phyloP scores from a whole-genome alignment of 1,284 basidiomycete species.

The Lignosus rhinocerotis region DNA sequence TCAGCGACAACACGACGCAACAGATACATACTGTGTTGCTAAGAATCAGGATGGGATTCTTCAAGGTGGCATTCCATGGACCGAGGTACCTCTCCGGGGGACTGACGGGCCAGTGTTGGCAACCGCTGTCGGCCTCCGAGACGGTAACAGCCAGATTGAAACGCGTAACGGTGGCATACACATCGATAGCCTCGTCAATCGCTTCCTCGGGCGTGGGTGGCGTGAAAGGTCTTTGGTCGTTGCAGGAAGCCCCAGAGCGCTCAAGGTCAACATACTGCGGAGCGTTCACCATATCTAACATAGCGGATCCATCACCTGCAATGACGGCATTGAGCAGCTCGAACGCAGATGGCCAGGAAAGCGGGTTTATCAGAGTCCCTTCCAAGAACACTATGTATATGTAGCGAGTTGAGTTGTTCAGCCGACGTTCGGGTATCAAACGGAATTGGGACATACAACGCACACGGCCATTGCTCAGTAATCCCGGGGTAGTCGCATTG shows the following conservation, averaged over 20 bases:
- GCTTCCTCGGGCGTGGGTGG: slow-evolving; percentile 23
- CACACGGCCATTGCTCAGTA: slow-evolving; percentile 38
- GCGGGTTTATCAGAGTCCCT: slow-evolving; percentile 11
- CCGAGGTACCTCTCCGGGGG: slow-evolving; percentile 28
- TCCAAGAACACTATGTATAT: slow-evolving; percentile 24
- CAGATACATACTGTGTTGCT: slow-evolving; percentile 27
- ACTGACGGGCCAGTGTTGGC: slow-evolving; percentile 29
- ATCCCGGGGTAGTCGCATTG: slow-evolving; percentile 30
- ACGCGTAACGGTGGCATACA: slow-evolving; percentile 25
- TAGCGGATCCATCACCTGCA: slow-evolving; percentile 25
- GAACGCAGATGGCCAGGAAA: slow-evolving; percentile 22
- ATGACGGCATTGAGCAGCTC: slow-evolving; percentile 26
- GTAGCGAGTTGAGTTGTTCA: neutral
- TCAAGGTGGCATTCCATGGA: slow-evolving; percentile 32
- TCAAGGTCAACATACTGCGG: slow-evolving; percentile 21
- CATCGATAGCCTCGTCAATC: slow-evolving; percentile 26
- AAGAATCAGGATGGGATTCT: slow-evolving; percentile 31
- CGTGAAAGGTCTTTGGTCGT: slow-evolving; percentile 25
- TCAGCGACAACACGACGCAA: neutral
- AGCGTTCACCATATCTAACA: slow-evolving; percentile 22
- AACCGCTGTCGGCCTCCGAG: slow-evolving; percentile 28
- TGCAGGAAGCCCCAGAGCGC: slow-evolving; percentile 31
- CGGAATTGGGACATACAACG: slow-evolving; percentile 24
- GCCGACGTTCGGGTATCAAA: no score
- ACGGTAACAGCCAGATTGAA: slow-evolving; percentile 22